These are phyloP conservation scores for Corylus avellana DNA, from an alignment of 306 rosid species.

Conservation along the genomic window DNA sequence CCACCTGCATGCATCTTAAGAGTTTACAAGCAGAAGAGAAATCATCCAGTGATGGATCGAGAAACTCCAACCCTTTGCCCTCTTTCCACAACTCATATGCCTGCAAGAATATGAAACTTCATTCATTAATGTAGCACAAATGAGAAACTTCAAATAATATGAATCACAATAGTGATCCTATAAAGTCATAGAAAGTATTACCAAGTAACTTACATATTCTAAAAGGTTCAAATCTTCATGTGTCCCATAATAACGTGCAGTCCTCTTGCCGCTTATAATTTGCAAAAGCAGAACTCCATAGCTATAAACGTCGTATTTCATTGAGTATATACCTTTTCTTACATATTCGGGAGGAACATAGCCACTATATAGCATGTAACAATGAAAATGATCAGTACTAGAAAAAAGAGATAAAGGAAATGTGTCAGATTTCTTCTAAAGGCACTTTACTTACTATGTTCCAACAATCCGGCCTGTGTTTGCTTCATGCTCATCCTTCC, in stretches of 20 bases:
- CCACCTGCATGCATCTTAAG: slow-evolving; percentile 38
- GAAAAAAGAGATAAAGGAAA: not conserved
- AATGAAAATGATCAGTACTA: not conserved
- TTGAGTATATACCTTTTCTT: slow-evolving; percentile 33
- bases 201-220: slow-evolving; percentile 33
- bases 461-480: slow-evolving; percentile 42
- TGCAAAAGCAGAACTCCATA: slow-evolving; percentile 31
- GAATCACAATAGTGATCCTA: not conserved
- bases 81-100: slow-evolving; percentile 43
- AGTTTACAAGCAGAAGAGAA: slow-evolving; percentile 28
- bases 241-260: slow-evolving; percentile 2
- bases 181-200: not conserved
- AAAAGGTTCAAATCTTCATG: slow-evolving; percentile 24
- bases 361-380: slow-evolving; percentile 29
- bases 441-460: slow-evolving; percentile 25
- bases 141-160: not conserved
- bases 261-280: slow-evolving; percentile 40
- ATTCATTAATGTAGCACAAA: not conserved
- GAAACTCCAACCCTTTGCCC: slow-evolving; percentile 32
- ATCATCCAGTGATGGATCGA: slow-evolving; percentile 39
- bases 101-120: slow-evolving; percentile 16
- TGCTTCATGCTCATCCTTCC: slow-evolving; percentile 31
- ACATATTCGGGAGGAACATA: slow-evolving; percentile 40
- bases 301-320: not conserved
- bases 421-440: not conserved